phyloP scores from a whole-genome alignment of 2,329 filamentous ascomycete species.

The Zalaria obscura region DNA sequence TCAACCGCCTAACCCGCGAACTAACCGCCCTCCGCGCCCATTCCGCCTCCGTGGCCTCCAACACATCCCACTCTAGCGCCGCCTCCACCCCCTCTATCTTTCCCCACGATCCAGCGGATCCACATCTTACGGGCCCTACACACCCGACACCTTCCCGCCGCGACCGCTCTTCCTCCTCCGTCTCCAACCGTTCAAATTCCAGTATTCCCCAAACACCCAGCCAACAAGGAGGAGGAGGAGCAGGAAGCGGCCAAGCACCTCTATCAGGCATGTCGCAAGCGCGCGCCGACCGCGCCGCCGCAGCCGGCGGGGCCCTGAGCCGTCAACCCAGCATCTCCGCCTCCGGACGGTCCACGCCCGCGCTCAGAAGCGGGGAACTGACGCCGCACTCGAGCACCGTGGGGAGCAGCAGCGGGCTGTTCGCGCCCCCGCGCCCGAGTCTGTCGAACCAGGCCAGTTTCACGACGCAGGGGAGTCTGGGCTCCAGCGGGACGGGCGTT shows the following conservation, averaged over 20 bases:
- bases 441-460: too few species aligned
- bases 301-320: conserved; percentile 14
- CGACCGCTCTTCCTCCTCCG: conserved; percentile 25
- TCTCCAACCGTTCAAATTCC: conserved; percentile 5
- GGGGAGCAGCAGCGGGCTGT: too few species aligned
- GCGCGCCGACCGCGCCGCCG: conserved; percentile 19
- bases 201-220: too few species aligned
- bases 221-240: neutral
- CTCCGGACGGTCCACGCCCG: conserved; percentile 20
- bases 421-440: too few species aligned
- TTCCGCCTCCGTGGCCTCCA: conserved; percentile 48
- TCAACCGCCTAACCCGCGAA: conserved; percentile 86
- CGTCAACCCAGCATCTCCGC: conserved; percentile 18
- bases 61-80: conserved; percentile 36
- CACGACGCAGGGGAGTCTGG: too few species aligned
- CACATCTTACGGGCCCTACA: conserved; percentile 30
- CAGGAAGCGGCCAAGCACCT: conserved; percentile 3
- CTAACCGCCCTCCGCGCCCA: conserved; percentile 66
- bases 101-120: conserved; percentile 30
- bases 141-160: conserved; percentile 40
- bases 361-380: conserved; percentile 2
- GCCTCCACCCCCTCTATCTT: conserved; percentile 32
- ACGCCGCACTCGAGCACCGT: too few species aligned
- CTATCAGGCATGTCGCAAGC: conserved; percentile 18
- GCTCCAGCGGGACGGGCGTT: too few species aligned